Evolutionary conservation across 495 filamentous ascomycete genomes (phyloP), one percentile per base, ranked within the genome.

Genomic region (Aspergillus panamensis): DNA sequence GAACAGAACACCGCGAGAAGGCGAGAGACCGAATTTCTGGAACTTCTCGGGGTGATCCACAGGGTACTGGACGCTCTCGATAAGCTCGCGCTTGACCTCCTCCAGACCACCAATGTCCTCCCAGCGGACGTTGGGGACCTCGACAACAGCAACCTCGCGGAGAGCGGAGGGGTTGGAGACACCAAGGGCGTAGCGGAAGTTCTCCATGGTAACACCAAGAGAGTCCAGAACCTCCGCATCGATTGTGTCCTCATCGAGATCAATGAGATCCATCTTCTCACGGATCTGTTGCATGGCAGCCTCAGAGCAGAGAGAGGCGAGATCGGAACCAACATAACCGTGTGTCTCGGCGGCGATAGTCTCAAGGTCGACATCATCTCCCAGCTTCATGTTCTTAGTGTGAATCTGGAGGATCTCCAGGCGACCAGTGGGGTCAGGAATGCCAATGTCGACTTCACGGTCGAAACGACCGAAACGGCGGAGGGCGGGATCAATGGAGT

Each of bases 301-400:
- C 75, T 98, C 94, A 10, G 94, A 97, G 79, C 94, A 98, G 56
- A 98, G 88, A n/a, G 94, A 96, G 39, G 94, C 94, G 70, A 98
- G 77, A 87, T 98, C 94, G 35, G 94, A 97, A 77, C 94, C 94
- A 71, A 98, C 94, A 66, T 97, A 97, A 79, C 94, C 94, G 78
- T 98, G 94, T 50, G 94, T 98, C 81, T 98, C 95, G 37, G 95
- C 86, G 37, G 94, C 95, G 67, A 98, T 97, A 65, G 90, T 85
- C 80, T 96, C 92, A 19, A 98, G 87, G 69, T 98, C 94, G 42
- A 98, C 94, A 70, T 97, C 94, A 45, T 96, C 95, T 48, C 79
- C 91, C 30, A 98, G 84, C 82, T 97, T 98, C 94, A 98, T 98
- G 84, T 98, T 98, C 86, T 98, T 98, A 65, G 95, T 97, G 80